Conservation (phyloP, 2,329 filamentous ascomycete genomes). For the Ceratocystis cubensis region DNA sequence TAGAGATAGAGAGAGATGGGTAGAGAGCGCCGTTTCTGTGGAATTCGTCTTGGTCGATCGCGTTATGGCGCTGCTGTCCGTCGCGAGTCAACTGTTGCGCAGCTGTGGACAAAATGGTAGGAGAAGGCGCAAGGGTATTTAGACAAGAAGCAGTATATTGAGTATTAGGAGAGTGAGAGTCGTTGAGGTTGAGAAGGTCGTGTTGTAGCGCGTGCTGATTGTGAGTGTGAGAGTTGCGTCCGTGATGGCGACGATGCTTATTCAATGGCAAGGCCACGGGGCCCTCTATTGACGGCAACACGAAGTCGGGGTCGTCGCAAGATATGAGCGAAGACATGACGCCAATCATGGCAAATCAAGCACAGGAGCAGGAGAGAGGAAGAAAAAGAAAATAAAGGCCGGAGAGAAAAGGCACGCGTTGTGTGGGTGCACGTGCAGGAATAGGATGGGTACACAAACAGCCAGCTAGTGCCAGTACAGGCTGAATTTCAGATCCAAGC, state of each 20-base stretch:
- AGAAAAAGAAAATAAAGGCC: background rate
- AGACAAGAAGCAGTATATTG: background rate
- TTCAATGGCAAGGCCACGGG: background rate
- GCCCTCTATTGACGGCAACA: conserved; percentile 15
- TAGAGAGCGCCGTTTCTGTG: background rate
- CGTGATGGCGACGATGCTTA: background rate
- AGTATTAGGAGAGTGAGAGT: background rate
- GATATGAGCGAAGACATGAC: conserved; percentile 14
- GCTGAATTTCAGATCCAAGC: background rate
- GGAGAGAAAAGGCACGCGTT: background rate
- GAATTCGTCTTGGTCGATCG: background rate
- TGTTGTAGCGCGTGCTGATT: background rate
- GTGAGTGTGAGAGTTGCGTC: background rate
- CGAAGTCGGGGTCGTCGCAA: conserved; percentile 13
- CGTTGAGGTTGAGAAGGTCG: background rate
- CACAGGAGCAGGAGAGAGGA: background rate
- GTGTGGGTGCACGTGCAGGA: background rate
- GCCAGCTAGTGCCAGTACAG: too few relatives aligned
- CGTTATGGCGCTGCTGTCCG: background rate
- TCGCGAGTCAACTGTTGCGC: too few relatives aligned
- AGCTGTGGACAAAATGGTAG: too few relatives aligned
- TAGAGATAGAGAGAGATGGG: background rate
- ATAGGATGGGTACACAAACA: too few relatives aligned
- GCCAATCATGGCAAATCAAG: conserved; percentile 3
- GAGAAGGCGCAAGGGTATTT: too few relatives aligned